Evolutionary conservation across 768 basidiomycete genomes (phyloP).

Genomic region (Melanogaster broomeanus): DNA sequence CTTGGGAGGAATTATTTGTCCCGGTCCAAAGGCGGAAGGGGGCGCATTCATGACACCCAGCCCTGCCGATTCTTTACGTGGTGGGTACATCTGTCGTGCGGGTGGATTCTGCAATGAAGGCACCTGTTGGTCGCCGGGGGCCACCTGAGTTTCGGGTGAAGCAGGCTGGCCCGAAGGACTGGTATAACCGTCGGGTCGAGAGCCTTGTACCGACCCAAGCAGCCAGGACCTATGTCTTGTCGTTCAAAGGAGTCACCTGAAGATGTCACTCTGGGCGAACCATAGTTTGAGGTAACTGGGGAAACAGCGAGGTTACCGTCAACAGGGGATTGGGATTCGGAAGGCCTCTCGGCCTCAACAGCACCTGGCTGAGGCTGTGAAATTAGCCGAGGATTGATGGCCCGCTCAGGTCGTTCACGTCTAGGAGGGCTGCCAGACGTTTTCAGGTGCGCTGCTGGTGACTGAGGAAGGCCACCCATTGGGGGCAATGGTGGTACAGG

Average conservation of each 20-base stretch:
- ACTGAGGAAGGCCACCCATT: constrained; percentile 36
- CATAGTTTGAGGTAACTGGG: constrained; percentile 4
- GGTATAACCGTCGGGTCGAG: constrained; percentile 2
- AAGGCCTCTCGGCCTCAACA: not conserved
- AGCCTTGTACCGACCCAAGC: constrained; percentile 4
- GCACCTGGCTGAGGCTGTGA: constrained; percentile 2
- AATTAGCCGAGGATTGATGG: constrained; percentile 16
- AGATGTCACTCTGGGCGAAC: constrained; percentile 1
- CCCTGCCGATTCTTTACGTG: constrained; percentile 25
- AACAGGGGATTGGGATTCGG: not conserved
- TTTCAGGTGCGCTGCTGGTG: constrained; percentile 8
- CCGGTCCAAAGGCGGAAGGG: constrained; percentile 40
- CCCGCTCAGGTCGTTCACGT: constrained; percentile 23
- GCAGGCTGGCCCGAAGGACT: constrained; percentile 3
- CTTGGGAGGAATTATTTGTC: constrained; percentile 37
- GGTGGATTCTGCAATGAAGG: constrained; percentile 21
- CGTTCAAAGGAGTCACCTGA: constrained; percentile 7
- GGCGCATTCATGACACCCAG: constrained; percentile 11
- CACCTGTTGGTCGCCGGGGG: constrained; percentile 11
- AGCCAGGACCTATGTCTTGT: constrained; percentile 1
- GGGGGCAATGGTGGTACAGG: constrained; percentile 70
- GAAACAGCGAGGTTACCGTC: not conserved
- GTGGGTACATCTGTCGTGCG: constrained; percentile 14
- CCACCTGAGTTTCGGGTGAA: constrained; percentile 3
- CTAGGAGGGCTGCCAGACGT: not conserved